Conservation (phyloP, 2,329 filamentous ascomycete genomes). For the Cryphonectria parasitica region DNA sequence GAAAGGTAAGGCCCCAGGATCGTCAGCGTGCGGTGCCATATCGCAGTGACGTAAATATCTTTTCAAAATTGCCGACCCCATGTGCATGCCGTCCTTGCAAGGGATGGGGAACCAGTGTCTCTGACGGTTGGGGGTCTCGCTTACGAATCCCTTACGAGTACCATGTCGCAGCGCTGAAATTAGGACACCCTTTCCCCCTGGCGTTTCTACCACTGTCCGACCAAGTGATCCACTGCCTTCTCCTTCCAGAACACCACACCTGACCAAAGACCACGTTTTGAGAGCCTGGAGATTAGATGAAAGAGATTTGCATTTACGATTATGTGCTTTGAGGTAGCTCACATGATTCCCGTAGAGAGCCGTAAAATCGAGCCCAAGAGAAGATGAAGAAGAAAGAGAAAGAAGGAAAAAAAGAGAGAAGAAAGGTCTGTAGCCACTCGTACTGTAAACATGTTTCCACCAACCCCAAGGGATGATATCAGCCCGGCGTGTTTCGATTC, state of each 20-base stretch:
- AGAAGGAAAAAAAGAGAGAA: too few relatives aligned
- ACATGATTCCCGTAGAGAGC: not conserved
- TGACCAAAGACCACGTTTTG: not conserved
- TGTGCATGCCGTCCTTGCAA: not conserved
- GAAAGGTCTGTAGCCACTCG: not conserved
- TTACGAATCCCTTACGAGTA: constrained; percentile 7
- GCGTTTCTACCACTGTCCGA: not conserved
- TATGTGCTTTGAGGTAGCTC: not conserved
- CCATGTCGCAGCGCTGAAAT: not conserved
- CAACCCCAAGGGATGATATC: not conserved
- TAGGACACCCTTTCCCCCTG: not conserved
- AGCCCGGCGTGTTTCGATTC: not conserved
- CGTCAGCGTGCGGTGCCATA: not conserved
- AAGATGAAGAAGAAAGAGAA: too few relatives aligned
- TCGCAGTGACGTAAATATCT: not conserved
- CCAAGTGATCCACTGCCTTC: not conserved
- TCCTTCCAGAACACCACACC: not conserved
- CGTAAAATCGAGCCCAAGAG: not conserved
- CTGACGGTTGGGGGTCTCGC: not conserved
- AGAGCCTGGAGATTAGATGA: not conserved
- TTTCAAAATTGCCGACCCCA: not conserved
- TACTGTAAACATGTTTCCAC: not conserved
- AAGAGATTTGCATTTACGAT: not conserved
- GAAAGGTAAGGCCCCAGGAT: not conserved
- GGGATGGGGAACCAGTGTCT: not conserved